These are phyloP conservation scores for Pseudomassariella vexata DNA, from an alignment of 2,329 filamentous ascomycete species.

Conservation along the genomic window DNA sequence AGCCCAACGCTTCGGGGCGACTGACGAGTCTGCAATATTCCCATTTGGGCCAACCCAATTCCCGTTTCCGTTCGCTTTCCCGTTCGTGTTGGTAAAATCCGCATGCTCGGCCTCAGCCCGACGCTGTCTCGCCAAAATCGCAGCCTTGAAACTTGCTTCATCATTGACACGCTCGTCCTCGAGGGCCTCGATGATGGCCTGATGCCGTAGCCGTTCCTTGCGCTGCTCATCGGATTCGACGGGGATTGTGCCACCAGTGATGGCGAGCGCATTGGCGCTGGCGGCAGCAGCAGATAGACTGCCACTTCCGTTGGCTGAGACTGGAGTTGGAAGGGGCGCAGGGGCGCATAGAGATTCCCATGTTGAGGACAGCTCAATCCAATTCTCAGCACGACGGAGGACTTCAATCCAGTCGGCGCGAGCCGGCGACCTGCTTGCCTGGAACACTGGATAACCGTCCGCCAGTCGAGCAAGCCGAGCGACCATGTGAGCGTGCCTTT, in stretches of 20 bases:
- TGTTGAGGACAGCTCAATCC: conserved; percentile 56
- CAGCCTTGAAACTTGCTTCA: conserved; percentile 58
- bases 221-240: conserved; percentile 47
- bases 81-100: conserved; percentile 11
- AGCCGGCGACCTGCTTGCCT: conserved; percentile 63
- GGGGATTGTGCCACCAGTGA: conserved; percentile 22
- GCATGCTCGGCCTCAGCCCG: conserved; percentile 49
- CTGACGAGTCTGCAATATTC: conserved; percentile 17
- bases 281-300: conserved; percentile 22
- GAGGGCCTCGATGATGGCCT: conserved; percentile 62
- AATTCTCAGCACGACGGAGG: conserved; percentile 60
- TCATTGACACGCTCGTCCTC: conserved; percentile 64
- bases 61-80: conserved; percentile 12
- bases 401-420: conserved; percentile 78
- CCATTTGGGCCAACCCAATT: not conserved
- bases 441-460: conserved; percentile 77
- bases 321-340: conserved; percentile 39
- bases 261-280: conserved; percentile 29
- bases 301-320: conserved; percentile 13
- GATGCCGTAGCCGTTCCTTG: conserved; percentile 54
- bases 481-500: conserved; percentile 76
- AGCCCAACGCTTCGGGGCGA: conserved; percentile 48
- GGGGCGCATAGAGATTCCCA: conserved; percentile 70
- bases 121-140: conserved; percentile 55
- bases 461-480: conserved; percentile 67